Percentiles rank a stretch among this genome's conserved stretches.
These are phyloP conservation scores for Scutellospora calospora DNA, from an alignment of 371 early-diverging fungal genomes.

Conservation along the genomic window DNA sequence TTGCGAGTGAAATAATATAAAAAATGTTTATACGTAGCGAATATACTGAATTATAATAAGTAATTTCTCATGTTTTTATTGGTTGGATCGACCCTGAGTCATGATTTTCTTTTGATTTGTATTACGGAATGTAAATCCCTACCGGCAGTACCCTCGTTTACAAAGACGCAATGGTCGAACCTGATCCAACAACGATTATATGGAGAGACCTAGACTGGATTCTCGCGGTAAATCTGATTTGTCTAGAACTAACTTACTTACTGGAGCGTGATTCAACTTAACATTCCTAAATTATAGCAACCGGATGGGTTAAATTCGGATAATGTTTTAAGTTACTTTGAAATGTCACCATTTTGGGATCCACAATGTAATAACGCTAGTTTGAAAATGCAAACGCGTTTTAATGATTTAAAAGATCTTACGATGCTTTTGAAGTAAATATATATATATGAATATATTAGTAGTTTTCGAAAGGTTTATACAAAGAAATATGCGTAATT, in stretches of 20 bases:
- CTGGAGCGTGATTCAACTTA: not conserved
- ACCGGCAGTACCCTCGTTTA: too few relatives aligned
- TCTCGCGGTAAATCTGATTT: not conserved
- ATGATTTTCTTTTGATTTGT: too few relatives aligned
- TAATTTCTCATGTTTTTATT: too few relatives aligned
- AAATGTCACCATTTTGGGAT: slow-evolving; percentile 97
- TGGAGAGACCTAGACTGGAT: slow-evolving; percentile 40
- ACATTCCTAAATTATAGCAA: slow-evolving; percentile 49
- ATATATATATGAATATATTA: not conserved
- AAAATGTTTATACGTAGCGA: too few relatives aligned
- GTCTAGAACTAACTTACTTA: not conserved
- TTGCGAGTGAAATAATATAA: too few relatives aligned
- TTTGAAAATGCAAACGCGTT: slow-evolving; percentile 97
- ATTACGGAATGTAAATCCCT: too few relatives aligned
- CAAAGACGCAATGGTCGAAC: slow-evolving; percentile 9
- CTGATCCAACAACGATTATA: slow-evolving; percentile 28
- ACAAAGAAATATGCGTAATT: not conserved
- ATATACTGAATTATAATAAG: too few relatives aligned
- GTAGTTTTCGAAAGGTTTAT: not conserved
- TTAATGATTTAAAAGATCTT: slow-evolving; percentile 80
- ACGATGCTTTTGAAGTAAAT: slow-evolving; percentile 69
- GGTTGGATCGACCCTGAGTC: too few relatives aligned
- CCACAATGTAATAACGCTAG: slow-evolving; percentile 94
- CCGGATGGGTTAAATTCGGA: slow-evolving; percentile 78
- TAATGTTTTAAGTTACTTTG: slow-evolving; percentile 96